phyloP scores from a whole-genome alignment of 352 stramenopile genomes.

The Blastocystis sp. region DNA sequence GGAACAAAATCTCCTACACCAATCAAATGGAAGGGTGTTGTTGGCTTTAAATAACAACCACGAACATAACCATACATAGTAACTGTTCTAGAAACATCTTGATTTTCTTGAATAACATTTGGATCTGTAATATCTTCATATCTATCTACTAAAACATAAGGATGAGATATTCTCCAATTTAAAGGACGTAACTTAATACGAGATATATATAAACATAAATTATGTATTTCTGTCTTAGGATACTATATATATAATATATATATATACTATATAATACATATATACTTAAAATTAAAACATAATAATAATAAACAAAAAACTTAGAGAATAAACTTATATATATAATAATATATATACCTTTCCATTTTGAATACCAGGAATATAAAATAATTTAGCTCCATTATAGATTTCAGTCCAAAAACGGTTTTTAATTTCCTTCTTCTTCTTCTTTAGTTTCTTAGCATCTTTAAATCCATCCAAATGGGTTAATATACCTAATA shows the following conservation, averaged over 20 bases:
- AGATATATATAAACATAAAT: slow-evolving; percentile 83
- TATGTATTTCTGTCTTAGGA: slow-evolving; percentile 91
- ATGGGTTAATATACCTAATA: slow-evolving; percentile 96
- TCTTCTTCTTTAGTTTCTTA: slow-evolving; percentile 87
- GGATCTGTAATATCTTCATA: slow-evolving; percentile 84
- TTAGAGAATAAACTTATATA: slow-evolving; percentile 2
- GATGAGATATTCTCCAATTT: slow-evolving; percentile 94
- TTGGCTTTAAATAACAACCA: slow-evolving; percentile 85
- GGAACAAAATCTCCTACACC: slow-evolving; percentile 91
- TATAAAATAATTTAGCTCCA: slow-evolving; percentile 76
- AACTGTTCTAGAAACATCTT: slow-evolving; percentile 67
- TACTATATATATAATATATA: slow-evolving; percentile 50
- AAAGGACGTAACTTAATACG: slow-evolving; percentile 90
- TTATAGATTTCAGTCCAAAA: slow-evolving; percentile 95
- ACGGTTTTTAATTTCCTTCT: slow-evolving; percentile 88
- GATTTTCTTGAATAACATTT: slow-evolving; percentile 71
- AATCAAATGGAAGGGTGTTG: slow-evolving; percentile 74
- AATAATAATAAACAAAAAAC: too few species aligned
- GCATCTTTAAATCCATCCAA: slow-evolving; percentile 90
- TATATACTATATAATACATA: too few species aligned
- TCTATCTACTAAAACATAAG: slow-evolving; percentile 84
- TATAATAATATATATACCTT: slow-evolving; percentile 52
- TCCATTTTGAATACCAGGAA: slow-evolving; percentile 83
- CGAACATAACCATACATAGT: slow-evolving; percentile 81
- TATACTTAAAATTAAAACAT: too few species aligned